Base-by-base conservation (phyloP, 495 filamentous ascomycete genomes). In the Lindgomyces ingoldianus region DNA sequence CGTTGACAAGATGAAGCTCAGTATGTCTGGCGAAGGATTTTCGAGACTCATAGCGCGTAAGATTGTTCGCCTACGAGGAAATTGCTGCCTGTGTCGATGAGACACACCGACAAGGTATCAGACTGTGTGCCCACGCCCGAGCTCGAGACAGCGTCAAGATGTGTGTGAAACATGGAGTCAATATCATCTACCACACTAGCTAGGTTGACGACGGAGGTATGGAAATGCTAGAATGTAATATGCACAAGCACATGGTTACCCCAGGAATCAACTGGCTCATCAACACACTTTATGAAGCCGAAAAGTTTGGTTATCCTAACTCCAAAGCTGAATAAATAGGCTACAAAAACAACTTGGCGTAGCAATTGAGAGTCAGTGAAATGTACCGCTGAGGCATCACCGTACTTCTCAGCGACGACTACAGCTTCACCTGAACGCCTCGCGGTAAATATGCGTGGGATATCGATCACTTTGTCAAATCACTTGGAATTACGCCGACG, bases 391-490 rank as follows among this genome's bases (percentile, higher is more conserved):
- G 80, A 45, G 79, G 79, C 24, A 81, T 83, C 56, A 65, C 70
- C 2, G 75, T 83, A 6, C 70, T 83, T 1, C 80, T 80, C 0
- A 79, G 80, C 45, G 80, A 81, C 19, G 81, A 83, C 61, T 83
- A 83, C 44, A 80, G 81, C 21, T 83, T 83, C 62, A 78, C 78
- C 1, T 82, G 81, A 81, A 78, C 77, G 21, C 80, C 79, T 1
- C 79, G 82, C 36, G 81, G 81, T 1, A 82, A 79, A 0, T 83
- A 81, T 57, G 79, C 80, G 0, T 72, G 75, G 1, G 80, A 83
- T 57, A 74, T 83, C 19, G 75, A 73, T 21, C 80, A 82, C 55
- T 83, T 83, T 53, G 77, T 81, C 21, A 78, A 81, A 41, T 71
- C 79, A 0, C 72, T 83, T 25, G 77, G 73, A n/a, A 81, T 80